These are phyloP conservation scores for Cystofilobasidium ferigula DNA, from an alignment of 768 basidiomycete genomes.

Conservation along the genomic window DNA sequence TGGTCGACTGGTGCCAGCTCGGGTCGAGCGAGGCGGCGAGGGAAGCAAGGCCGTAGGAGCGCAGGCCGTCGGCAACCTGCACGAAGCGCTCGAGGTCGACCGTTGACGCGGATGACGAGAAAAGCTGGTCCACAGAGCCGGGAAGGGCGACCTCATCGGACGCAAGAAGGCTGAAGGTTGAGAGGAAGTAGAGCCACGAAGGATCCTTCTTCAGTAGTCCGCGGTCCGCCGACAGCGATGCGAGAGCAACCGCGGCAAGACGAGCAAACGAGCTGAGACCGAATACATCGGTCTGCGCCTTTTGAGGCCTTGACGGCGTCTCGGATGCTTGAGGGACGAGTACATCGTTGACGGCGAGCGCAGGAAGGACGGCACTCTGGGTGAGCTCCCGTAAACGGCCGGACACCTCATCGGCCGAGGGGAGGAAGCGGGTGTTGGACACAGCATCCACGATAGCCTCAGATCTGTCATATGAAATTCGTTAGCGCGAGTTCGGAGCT, in stretches of 20 bases:
- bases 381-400: background rate
- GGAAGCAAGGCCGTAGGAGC: slow-evolving; percentile 53
- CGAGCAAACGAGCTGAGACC: slow-evolving; percentile 60
- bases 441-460: background rate
- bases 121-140: slow-evolving; percentile 45
- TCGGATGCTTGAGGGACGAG: slow-evolving; percentile 45
- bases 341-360: slow-evolving; percentile 45
- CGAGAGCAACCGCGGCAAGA: slow-evolving; percentile 48
- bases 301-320: slow-evolving; percentile 28
- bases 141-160: slow-evolving; percentile 53
- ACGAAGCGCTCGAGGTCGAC: slow-evolving; percentile 44
- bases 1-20: slow-evolving; percentile 46
- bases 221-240: slow-evolving; percentile 51
- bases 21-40: slow-evolving; percentile 39
- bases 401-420: background rate
- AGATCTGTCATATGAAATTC: background rate
- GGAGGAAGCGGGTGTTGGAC: background rate
- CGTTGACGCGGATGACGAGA: slow-evolving; percentile 42
- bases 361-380: slow-evolving; percentile 2
- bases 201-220: slow-evolving; percentile 49
- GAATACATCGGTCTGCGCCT: slow-evolving; percentile 39
- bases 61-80: slow-evolving; percentile 35
- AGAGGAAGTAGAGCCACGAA: slow-evolving; percentile 60
- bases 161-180: slow-evolving; percentile 53
- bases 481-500: too few species aligned